Conservation (phyloP, 1,139 yeast genomes). For the Magnusiomyces magnusii region DNA sequence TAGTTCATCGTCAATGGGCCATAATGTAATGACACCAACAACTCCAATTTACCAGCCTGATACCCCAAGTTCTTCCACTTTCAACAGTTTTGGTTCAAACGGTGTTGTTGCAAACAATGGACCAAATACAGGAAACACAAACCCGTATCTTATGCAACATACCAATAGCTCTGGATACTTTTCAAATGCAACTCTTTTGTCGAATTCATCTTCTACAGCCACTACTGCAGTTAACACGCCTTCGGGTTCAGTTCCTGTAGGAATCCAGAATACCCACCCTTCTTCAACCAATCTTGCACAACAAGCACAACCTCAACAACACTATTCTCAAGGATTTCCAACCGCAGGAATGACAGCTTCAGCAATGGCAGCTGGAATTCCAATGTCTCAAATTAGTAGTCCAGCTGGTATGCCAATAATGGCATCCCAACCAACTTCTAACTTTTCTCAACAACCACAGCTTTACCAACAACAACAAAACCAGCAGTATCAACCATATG, state of each 20-base stretch:
- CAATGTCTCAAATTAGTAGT: background rate
- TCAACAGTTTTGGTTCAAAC: background rate
- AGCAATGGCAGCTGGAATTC: background rate
- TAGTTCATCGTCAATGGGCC: background rate
- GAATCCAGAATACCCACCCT: background rate
- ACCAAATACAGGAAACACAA: background rate
- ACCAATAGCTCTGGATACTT: conserved; percentile 1
- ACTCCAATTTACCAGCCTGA: background rate
- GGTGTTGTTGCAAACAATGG: background rate
- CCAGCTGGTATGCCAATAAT: background rate
- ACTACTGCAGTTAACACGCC: background rate
- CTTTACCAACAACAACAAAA: background rate
- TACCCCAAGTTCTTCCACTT: background rate
- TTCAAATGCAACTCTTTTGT: background rate
- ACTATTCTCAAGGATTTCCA: background rate
- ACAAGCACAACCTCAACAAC: background rate
- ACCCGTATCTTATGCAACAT: background rate
- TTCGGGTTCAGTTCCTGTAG: background rate
- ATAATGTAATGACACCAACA: background rate
- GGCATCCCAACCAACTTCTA: background rate
- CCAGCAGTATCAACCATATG: background rate
- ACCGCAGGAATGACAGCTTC: background rate
- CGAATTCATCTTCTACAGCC: background rate
- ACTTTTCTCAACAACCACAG: no score
- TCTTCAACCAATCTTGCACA: background rate